These are phyloP conservation scores for Coleophoma crateriformis DNA, from an alignment of 2,329 filamentous ascomycete genomes.

Conservation along the genomic window DNA sequence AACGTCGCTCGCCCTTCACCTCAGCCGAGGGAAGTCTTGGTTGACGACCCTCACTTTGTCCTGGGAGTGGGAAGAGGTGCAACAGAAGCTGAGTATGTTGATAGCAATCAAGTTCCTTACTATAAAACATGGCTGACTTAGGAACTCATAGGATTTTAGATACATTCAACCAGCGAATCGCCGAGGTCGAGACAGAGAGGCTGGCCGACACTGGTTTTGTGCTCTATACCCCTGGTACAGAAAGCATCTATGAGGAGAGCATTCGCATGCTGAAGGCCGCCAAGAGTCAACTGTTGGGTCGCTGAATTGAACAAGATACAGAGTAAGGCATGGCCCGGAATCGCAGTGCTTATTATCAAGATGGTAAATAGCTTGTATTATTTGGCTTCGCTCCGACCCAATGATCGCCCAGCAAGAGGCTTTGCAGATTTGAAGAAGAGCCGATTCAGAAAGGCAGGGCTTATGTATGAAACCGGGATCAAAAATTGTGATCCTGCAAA, in stretches of 20 bases:
- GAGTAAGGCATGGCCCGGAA: not conserved
- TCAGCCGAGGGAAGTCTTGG: not conserved
- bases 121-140: not conserved
- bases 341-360: not conserved
- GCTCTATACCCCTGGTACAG: not conserved
- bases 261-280: conserved; percentile 7
- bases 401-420: no score
- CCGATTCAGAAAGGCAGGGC: no score
- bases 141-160: conserved; percentile 10
- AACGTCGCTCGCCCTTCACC: no score
- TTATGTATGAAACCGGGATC: no score
- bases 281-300: conserved; percentile 9
- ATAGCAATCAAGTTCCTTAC: not conserved
- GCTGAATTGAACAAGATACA: conserved; percentile 1
- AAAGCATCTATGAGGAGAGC: conserved; percentile 7
- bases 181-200: conserved; percentile 13
- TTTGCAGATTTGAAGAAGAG: no score
- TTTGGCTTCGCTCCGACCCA: no score
- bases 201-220: conserved; percentile 1
- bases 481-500: no score
- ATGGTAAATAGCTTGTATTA: not conserved
- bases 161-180: conserved; percentile 11
- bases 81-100: conserved; percentile 12
- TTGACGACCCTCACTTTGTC: conserved; percentile 19
- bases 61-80: conserved; percentile 12